These are phyloP conservation scores for Spinellus fusiger DNA, from an alignment of 192 early-diverging fungal species.

Conservation along the genomic window DNA sequence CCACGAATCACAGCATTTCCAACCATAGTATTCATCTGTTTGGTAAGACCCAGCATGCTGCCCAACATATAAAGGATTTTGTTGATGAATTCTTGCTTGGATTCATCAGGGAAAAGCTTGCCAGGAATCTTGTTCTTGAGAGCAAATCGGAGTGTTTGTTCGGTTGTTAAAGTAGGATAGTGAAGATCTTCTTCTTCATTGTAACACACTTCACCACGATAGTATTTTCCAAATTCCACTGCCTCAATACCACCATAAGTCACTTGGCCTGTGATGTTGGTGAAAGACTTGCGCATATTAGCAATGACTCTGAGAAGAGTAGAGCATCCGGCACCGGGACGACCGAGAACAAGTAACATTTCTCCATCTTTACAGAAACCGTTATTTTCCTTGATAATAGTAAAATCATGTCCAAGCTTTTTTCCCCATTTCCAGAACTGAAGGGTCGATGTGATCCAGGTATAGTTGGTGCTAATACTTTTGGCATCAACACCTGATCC, in stretches of 20 bases:
- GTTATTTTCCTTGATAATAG: slow-evolving; percentile 54
- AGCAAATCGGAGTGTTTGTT: slow-evolving; percentile 73
- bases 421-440: slow-evolving; percentile 20
- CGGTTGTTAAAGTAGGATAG: slow-evolving; percentile 67
- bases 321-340: slow-evolving; percentile 64
- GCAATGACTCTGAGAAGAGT: slow-evolving; percentile 57
- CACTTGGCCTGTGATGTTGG: slow-evolving; percentile 48
- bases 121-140: slow-evolving; percentile 67
- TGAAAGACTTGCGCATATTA: slow-evolving; percentile 39
- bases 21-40: slow-evolving; percentile 56
- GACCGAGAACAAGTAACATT: slow-evolving; percentile 62
- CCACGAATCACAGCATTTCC: slow-evolving; percentile 70
- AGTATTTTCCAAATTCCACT: slow-evolving; percentile 51
- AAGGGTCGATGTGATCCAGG: slow-evolving; percentile 4
- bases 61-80: slow-evolving; percentile 47
- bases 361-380: slow-evolving; percentile 74
- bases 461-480: slow-evolving; percentile 25
- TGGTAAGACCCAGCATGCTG: slow-evolving; percentile 50
- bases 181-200: slow-evolving; percentile 58
- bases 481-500: slow-evolving; percentile 32
- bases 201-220: slow-evolving; percentile 70
- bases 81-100: slow-evolving; percentile 9
- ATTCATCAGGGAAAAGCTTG: slow-evolving; percentile 35
- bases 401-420: slow-evolving; percentile 10
- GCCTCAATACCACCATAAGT: slow-evolving; percentile 65